Evolutionary conservation across 2,329 filamentous ascomycete species (phyloP).

Genomic region (Arthrobotrys pseudoclavata): DNA sequence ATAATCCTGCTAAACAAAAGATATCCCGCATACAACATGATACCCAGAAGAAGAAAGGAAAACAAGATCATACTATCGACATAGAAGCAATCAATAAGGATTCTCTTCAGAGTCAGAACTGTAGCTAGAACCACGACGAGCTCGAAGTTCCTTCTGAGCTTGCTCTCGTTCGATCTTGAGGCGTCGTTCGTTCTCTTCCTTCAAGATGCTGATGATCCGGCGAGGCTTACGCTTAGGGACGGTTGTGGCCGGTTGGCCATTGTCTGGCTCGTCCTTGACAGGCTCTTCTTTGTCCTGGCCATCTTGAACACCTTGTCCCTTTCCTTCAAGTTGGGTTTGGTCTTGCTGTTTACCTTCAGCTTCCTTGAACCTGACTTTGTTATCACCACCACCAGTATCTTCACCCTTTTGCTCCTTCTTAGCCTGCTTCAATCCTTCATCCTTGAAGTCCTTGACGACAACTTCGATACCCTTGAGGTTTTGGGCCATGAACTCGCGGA

Average conservation of each 20-base stretch:
- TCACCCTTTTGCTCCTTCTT: constrained; percentile 55
- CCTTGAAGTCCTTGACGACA: constrained; percentile 52
- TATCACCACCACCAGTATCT: not conserved
- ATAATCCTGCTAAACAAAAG: not conserved
- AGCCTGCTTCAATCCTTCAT: constrained; percentile 37
- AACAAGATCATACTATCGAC: not conserved
- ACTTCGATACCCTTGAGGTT: constrained; percentile 54
- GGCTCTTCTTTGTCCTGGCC: constrained; percentile 13
- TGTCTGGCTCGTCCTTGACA: not conserved
- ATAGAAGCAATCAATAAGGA: constrained; percentile 3
- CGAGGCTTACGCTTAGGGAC: constrained; percentile 17
- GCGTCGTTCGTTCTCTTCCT: constrained; percentile 26
- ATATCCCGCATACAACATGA: constrained; percentile 1
- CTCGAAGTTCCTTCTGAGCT: constrained; percentile 6
- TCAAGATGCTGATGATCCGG: constrained; percentile 13
- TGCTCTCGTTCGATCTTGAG: constrained; percentile 7
- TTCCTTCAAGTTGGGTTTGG: constrained; percentile 19
- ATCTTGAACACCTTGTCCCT: constrained; percentile 9
- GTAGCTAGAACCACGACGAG: constrained; percentile 1
- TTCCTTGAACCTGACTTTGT: not conserved
- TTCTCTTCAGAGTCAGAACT: not conserved
- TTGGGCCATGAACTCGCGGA: constrained; percentile 53
- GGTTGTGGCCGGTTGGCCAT: not conserved
- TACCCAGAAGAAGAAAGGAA: not conserved
- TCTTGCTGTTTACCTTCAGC: not conserved